phyloP scores from a whole-genome alignment of 2,329 filamentous ascomycete genomes.

The Arthrobotrys musiformis region DNA sequence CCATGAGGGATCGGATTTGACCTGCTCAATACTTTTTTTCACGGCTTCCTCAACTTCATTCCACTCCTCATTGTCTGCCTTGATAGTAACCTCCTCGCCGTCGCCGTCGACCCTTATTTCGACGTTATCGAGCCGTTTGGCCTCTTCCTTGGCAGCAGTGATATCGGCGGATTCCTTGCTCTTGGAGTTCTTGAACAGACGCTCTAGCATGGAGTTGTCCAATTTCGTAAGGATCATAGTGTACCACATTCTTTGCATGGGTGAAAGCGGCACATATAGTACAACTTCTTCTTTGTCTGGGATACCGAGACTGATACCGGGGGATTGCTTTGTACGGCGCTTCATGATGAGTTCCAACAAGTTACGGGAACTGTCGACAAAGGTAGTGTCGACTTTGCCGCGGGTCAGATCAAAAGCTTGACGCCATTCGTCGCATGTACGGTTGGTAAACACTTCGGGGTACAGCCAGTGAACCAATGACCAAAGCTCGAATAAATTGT shows the following conservation, averaged over 20 bases:
- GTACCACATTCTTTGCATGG: conserved; percentile 71
- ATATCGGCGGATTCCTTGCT: conserved; percentile 62
- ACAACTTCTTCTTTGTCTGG: conserved; percentile 70
- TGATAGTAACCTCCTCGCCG: conserved; percentile 60
- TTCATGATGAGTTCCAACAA: conserved; percentile 71
- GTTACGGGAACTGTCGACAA: conserved; percentile 68
- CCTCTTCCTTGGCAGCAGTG: conserved; percentile 59
- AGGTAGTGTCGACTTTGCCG: conserved; percentile 67
- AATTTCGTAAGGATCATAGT: conserved; percentile 69
- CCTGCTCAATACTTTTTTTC: conserved; percentile 63
- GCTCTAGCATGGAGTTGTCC: conserved; percentile 67
- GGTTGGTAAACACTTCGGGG: conserved; percentile 71
- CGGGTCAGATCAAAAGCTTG: conserved; percentile 69
- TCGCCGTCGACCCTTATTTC: conserved; percentile 61
- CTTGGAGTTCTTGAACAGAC: conserved; percentile 67
- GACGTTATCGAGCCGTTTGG: conserved; percentile 62
- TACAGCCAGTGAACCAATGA: conserved; percentile 91
- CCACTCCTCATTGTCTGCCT: conserved; percentile 64
- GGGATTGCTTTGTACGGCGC: conserved; percentile 69
- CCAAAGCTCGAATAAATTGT: conserved; percentile 92
- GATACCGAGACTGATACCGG: conserved; percentile 68
- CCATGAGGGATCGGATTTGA: conserved; percentile 63
- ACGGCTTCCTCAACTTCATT: conserved; percentile 65
- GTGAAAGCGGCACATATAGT: conserved; percentile 70
- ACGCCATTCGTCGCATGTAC: conserved; percentile 67